phyloP scores from a whole-genome alignment of 768 basidiomycete genomes.

The Tephrocybe sp. region DNA sequence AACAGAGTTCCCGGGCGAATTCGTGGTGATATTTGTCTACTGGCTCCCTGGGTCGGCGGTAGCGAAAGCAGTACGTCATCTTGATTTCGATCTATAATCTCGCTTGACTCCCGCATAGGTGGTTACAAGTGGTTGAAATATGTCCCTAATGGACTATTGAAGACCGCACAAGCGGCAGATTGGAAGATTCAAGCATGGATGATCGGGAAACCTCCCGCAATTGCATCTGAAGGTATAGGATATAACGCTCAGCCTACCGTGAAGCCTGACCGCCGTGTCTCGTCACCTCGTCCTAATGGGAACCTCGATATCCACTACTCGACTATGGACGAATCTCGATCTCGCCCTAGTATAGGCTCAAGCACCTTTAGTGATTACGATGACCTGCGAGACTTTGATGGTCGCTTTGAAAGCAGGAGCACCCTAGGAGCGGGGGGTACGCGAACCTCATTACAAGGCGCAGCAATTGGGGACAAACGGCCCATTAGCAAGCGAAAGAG shows the following conservation, averaged over 20 bases:
- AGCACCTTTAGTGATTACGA: slow-evolving; percentile 85
- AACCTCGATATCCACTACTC: slow-evolving; percentile 33
- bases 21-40: slow-evolving; percentile 79
- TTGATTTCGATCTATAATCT: slow-evolving; percentile 1
- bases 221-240: slow-evolving; percentile 85
- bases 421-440: slow-evolving; percentile 54
- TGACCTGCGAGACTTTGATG: slow-evolving; percentile 84
- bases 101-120: slow-evolving; percentile 36
- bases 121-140: slow-evolving; percentile 98
- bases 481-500: slow-evolving; percentile 50
- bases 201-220: slow-evolving; percentile 91
- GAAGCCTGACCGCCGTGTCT: slow-evolving; percentile 21
- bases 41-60: slow-evolving; percentile 97
- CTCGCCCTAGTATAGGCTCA: slow-evolving; percentile 72
- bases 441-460: slow-evolving; percentile 20
- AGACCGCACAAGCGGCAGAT: slow-evolving; percentile 95
- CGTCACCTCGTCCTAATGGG: slow-evolving; percentile 28
- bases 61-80: slow-evolving; percentile 75
- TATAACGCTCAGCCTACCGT: slow-evolving; percentile 51
- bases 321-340: slow-evolving; percentile 36
- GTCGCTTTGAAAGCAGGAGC: slow-evolving; percentile 80
- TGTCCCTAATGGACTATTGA: slow-evolving; percentile 89
- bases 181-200: slow-evolving; percentile 98
- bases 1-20: slow-evolving; percentile 75
- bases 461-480: slow-evolving; percentile 35